These are phyloP conservation scores for Pseudozyma hubeiensis DNA, from an alignment of 1,284 basidiomycete genomes.

Conservation along the genomic window DNA sequence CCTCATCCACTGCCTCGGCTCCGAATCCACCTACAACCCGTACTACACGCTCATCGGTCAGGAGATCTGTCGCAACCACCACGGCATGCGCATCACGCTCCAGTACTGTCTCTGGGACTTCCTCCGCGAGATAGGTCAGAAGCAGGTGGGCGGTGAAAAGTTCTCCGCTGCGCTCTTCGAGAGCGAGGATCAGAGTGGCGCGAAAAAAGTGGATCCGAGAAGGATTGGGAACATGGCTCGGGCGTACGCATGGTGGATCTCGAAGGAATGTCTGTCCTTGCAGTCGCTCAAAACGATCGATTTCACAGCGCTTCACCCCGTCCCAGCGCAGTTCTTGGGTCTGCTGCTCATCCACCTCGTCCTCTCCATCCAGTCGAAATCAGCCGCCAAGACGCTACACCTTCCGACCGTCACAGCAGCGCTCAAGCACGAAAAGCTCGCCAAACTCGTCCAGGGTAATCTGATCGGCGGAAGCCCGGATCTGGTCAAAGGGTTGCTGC, in stretches of 20 bases:
- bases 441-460: conserved; percentile 35
- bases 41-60: conserved; percentile 87
- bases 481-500: conserved; percentile 53
- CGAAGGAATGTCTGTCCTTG: conserved; percentile 78
- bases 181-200: conserved; percentile 68
- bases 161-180: conserved; percentile 71
- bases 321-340: conserved; percentile 49
- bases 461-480: conserved; percentile 46
- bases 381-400: conserved; percentile 40
- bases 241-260: conserved; percentile 86
- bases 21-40: conserved; percentile 80
- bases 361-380: conserved; percentile 49
- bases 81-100: conserved; percentile 86
- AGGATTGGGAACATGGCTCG: conserved; percentile 79
- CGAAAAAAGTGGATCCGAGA: conserved; percentile 16
- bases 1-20: conserved; percentile 87
- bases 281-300: conserved; percentile 73
- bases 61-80: conserved; percentile 66
- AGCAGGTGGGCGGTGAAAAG: conserved; percentile 82
- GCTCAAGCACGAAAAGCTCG: conserved; percentile 13
- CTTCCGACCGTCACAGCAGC: conserved; percentile 16
- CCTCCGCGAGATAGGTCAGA: conserved; percentile 88
- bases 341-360: conserved; percentile 54
- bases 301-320: conserved; percentile 49
- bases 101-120: conserved; percentile 99